phyloP scores from a whole-genome alignment of 1,284 basidiomycete species.

The Melampsora americana region DNA sequence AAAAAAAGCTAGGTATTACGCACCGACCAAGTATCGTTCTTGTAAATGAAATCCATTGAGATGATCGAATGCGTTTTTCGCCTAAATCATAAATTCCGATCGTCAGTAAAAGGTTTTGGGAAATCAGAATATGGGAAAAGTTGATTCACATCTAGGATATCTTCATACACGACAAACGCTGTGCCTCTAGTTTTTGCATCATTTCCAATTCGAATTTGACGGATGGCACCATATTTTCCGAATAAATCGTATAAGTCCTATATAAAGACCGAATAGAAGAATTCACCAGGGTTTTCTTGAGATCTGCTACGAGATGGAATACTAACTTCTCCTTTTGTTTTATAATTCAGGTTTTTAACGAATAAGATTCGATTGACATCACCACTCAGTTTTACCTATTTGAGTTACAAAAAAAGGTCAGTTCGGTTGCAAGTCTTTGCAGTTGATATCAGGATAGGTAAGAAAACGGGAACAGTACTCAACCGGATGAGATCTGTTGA shows the following conservation, averaged over 20 bases:
- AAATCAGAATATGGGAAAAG: neutral
- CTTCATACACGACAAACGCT: slow-evolving; percentile 71
- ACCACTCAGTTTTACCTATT: slow-evolving; percentile 47
- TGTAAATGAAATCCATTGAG: slow-evolving; percentile 97
- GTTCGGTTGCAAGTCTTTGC: no score
- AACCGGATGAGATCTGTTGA: no score
- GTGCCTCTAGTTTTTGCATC: slow-evolving; percentile 91
- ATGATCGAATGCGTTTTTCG: slow-evolving; percentile 89
- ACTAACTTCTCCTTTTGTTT: slow-evolving; percentile 61
- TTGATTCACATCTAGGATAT: slow-evolving; percentile 54
- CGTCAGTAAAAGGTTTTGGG: neutral
- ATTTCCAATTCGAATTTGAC: slow-evolving; percentile 89
- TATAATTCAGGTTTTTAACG: slow-evolving; percentile 77
- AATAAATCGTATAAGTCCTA: slow-evolving; percentile 96
- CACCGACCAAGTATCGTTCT: slow-evolving; percentile 79
- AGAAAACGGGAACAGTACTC: no score
- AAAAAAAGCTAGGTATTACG: slow-evolving; percentile 34
- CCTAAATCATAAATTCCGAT: slow-evolving; percentile 47
- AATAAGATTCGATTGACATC: slow-evolving; percentile 52
- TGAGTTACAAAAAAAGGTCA: neutral
- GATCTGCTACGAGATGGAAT: neutral
- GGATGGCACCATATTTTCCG: slow-evolving; percentile 92
- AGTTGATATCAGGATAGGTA: no score
- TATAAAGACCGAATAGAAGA: no score
- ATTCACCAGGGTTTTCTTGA: neutral